Conservation (phyloP, 768 basidiomycete species). For the Dendrothele bispora region DNA sequence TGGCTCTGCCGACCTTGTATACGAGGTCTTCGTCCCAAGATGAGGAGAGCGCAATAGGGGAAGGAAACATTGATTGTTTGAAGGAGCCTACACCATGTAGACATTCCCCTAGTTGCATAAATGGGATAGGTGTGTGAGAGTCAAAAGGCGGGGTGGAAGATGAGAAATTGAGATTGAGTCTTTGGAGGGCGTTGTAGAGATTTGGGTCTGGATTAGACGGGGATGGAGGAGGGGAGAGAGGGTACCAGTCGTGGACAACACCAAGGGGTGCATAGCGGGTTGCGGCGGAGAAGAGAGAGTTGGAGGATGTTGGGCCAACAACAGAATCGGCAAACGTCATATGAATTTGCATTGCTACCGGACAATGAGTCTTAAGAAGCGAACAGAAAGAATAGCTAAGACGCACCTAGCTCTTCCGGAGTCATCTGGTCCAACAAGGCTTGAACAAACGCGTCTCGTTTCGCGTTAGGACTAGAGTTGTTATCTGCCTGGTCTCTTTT, state of each 20-base stretch:
- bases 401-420: conserved; percentile 10
- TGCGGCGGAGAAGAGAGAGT: conserved; percentile 8
- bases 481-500: too few species aligned
- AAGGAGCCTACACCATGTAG: conserved; percentile 24
- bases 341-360: conserved; percentile 12
- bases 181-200: conserved; percentile 21
- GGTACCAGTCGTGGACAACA: conserved; percentile 14
- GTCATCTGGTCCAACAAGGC: conserved; percentile 8
- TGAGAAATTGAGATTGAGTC: conserved; percentile 16
- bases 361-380: neutral
- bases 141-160: too few species aligned
- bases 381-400: neutral
- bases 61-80: conserved; percentile 24
- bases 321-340: conserved; percentile 14
- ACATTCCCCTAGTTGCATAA: conserved; percentile 24
- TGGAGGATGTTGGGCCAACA: conserved; percentile 12
- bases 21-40: conserved; percentile 18
- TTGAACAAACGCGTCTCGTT: conserved; percentile 10
- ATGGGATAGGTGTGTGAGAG: conserved; percentile 20
- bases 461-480: too few species aligned
- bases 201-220: neutral
- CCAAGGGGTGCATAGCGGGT: conserved; percentile 13
- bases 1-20: conserved; percentile 20
- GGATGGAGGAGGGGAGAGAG: neutral
- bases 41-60: conserved; percentile 19